Conservation (phyloP, 345 rosid genomes). For the Raphanus sativus region DNA sequence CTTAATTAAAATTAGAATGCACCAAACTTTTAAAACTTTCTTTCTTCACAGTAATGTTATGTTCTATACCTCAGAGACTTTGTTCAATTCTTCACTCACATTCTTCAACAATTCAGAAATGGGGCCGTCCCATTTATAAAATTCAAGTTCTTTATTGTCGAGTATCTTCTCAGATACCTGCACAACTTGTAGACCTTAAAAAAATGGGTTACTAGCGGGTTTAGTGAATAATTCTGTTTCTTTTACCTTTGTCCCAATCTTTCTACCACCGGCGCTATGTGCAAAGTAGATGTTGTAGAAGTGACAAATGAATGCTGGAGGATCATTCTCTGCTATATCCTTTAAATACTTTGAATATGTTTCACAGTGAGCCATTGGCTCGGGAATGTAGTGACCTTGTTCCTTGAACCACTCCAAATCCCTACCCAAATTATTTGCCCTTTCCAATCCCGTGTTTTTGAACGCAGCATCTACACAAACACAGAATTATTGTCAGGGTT, state of each 20-base stretch:
- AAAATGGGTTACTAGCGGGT: background rate
- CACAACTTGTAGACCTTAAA: background rate
- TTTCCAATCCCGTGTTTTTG: background rate
- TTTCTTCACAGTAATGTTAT: background rate
- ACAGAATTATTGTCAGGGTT: background rate
- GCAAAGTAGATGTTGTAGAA: slow-evolving; percentile 79
- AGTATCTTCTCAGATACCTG: slow-evolving; percentile 69
- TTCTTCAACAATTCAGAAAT: slow-evolving; percentile 63
- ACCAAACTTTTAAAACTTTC: background rate
- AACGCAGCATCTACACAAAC: background rate
- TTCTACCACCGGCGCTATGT: background rate
- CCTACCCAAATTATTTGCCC: background rate
- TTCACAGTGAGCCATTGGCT: slow-evolving; percentile 46
- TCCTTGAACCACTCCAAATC: slow-evolving; percentile 9
- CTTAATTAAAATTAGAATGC: background rate
- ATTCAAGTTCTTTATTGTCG: slow-evolving; percentile 60
- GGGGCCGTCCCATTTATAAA: slow-evolving; percentile 80
- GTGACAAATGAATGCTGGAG: slow-evolving; percentile 86
- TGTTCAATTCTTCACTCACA: slow-evolving; percentile 60
- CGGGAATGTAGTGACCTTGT: background rate
- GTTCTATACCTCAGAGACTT: slow-evolving; percentile 53
- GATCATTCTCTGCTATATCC: slow-evolving; percentile 50
- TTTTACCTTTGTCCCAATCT: background rate
- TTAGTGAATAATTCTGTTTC: background rate
- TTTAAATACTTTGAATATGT: slow-evolving; percentile 48